Evolutionary conservation across 179 eudicot genomes (phyloP), one percentile per base, ranked within the genome.

Genomic region (Sideroxylon spinosum): DNA sequence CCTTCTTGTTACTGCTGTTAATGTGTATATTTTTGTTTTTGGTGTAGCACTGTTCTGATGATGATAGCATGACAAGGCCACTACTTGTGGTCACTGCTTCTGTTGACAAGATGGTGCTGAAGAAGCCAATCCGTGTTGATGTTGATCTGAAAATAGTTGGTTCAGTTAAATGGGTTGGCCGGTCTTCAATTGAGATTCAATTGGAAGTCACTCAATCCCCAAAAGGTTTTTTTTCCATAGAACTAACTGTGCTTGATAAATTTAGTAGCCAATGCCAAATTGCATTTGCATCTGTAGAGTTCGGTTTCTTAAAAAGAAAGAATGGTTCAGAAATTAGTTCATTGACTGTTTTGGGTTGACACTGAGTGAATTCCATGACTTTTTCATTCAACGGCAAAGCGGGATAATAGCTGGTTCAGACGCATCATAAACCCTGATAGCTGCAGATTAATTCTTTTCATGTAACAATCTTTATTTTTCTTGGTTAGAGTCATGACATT

Each of bases 151-250:
- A 82, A 83, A 86, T 92, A 60, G 88, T 85, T 75, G 99, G 98
- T 71, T 92, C 97, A 8, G 99, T 94, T 76, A 92, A 88, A 80
- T 96, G 99, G 99, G 99, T 92, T 61, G 99, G 99, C 62, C 80
- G 85, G 48, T 96, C 99, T 52, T 94, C 98, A 22, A 94, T 94
- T 59, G 99, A 96, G 83, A 89, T 96, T 86, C 97, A 92, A 86
- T 89, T 96, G 59, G 97, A 91, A 49, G 97, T 96, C 32, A 91
- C 82, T 62, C 95, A 94, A 82, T 70, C 91, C 59, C 66, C 77
- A 56, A 68, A 63, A 64, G 89, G 91, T 88, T 84, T 12, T 59
- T 37, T 37, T 29, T 59, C n/a, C 55, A 57, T 19, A 44, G 50
- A 65, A 79, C 14, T 65, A 53, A 71, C 26, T 29, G 23, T 20